Evolutionary conservation across 2,329 filamentous ascomycete genomes (phyloP).

Genomic region (Colletotrichum australisinense): DNA sequence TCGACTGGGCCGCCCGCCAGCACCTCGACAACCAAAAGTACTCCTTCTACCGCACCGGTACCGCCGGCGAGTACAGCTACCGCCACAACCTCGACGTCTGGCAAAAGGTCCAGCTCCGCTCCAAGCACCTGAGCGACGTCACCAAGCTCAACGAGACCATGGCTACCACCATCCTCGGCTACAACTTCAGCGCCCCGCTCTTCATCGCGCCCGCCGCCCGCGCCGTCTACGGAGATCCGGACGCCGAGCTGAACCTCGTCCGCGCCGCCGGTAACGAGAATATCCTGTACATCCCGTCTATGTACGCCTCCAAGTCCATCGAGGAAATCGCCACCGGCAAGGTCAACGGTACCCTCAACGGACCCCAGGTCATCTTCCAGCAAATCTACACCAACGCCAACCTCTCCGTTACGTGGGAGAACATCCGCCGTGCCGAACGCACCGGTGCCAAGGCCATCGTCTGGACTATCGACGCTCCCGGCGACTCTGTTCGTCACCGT

Average conservation of each 20-base stretch:
- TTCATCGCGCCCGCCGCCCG: slow-evolving; percentile 61
- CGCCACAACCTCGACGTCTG: slow-evolving; percentile 63
- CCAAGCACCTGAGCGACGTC: slow-evolving; percentile 54
- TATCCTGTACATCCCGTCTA: slow-evolving; percentile 56
- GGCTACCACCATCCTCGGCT: slow-evolving; percentile 54
- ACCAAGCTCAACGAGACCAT: slow-evolving; percentile 48
- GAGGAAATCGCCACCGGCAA: slow-evolving; percentile 47
- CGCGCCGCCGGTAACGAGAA: slow-evolving; percentile 56
- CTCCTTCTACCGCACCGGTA: slow-evolving; percentile 61
- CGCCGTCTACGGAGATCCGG: slow-evolving; percentile 54
- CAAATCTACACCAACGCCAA: slow-evolving; percentile 44
- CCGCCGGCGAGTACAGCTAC: slow-evolving; percentile 62
- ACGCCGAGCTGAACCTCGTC: slow-evolving; percentile 60
- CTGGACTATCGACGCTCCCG: slow-evolving; percentile 49
- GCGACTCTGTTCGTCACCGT: slow-evolving; percentile 37
- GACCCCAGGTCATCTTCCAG: slow-evolving; percentile 47
- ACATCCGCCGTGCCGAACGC: slow-evolving; percentile 45
- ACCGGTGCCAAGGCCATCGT: slow-evolving; percentile 51
- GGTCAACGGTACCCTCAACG: slow-evolving; percentile 39
- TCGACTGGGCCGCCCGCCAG: slow-evolving; percentile 60
- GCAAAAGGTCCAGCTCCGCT: slow-evolving; percentile 56
- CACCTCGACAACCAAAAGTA: slow-evolving; percentile 54
- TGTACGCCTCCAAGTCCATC: slow-evolving; percentile 48
- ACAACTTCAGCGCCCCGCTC: slow-evolving; percentile 60
- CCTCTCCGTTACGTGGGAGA: slow-evolving; percentile 46